Percentiles rank a stretch among this genome's conserved stretches.
These are phyloP conservation scores for Oryza rufipogon DNA, from an alignment of 176 grass and related monocot species.

Conservation along the genomic window DNA sequence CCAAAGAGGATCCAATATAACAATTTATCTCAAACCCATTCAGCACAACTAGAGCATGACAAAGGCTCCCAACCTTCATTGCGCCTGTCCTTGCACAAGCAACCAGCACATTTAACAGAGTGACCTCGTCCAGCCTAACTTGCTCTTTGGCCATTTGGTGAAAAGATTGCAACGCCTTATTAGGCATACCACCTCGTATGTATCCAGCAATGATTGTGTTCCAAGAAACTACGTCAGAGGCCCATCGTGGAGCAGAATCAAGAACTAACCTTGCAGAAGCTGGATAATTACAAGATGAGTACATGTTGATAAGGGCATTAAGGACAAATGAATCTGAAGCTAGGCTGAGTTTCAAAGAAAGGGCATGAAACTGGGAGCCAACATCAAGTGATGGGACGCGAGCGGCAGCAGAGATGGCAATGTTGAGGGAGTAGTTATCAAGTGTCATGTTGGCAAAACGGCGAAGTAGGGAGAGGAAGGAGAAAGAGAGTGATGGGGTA, in stretches of 20 bases:
- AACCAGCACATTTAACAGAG: slow-evolving; percentile 75
- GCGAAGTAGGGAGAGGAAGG: slow-evolving; percentile 63
- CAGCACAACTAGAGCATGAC: slow-evolving; percentile 64
- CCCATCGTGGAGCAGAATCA: slow-evolving; percentile 51
- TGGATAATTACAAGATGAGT: slow-evolving; percentile 61
- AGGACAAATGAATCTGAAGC: slow-evolving; percentile 71
- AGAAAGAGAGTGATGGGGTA: slow-evolving; percentile 55
- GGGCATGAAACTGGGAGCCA: slow-evolving; percentile 67
- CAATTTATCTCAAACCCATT: slow-evolving; percentile 73
- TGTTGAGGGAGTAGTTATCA: slow-evolving; percentile 73
- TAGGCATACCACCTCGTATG: slow-evolving; percentile 54
- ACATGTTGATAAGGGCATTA: slow-evolving; percentile 84
- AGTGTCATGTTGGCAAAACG: slow-evolving; percentile 38
- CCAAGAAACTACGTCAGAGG: slow-evolving; percentile 79
- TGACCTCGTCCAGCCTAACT: slow-evolving; percentile 65
- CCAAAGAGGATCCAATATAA: slow-evolving; percentile 74
- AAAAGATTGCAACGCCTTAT: slow-evolving; percentile 59
- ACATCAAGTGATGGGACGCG: slow-evolving; percentile 40
- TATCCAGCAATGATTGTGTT: slow-evolving; percentile 85
- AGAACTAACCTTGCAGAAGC: slow-evolving; percentile 64
- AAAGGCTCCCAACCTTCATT: slow-evolving; percentile 48
- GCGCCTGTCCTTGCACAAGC: slow-evolving; percentile 64
- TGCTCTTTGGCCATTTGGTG: slow-evolving; percentile 53
- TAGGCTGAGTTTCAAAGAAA: slow-evolving; percentile 69
- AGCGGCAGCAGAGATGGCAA: slow-evolving; percentile 63